Conservation (phyloP, 495 filamentous ascomycete genomes). For the Arthonia radiata region DNA sequence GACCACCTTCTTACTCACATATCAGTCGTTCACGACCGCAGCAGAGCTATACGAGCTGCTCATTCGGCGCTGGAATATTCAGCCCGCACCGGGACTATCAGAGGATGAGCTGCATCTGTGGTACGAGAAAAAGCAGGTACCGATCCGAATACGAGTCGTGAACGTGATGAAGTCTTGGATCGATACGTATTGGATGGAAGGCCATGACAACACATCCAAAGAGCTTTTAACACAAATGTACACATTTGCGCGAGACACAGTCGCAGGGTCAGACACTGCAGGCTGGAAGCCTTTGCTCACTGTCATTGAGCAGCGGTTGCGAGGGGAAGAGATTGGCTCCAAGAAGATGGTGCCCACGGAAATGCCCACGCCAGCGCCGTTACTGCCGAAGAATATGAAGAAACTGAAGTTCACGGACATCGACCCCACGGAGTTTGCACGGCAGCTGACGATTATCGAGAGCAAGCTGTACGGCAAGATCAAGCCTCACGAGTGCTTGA, state of each 20-base stretch:
- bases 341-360: slow-evolving; percentile 40
- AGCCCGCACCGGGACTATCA: slow-evolving; percentile 66
- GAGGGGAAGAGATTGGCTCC: slow-evolving; percentile 64
- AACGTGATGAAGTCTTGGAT: slow-evolving; percentile 98
- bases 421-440: slow-evolving; percentile 81
- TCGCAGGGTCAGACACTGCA: slow-evolving; percentile 77
- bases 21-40: slow-evolving; percentile 80
- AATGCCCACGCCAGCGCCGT: slow-evolving; percentile 56
- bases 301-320: slow-evolving; percentile 64
- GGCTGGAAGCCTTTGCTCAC: slow-evolving; percentile 59
- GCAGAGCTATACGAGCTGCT: slow-evolving; percentile 80
- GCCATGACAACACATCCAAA: slow-evolving; percentile 55
- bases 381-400: slow-evolving; percentile 98
- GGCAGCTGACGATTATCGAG: slow-evolving; percentile 91
- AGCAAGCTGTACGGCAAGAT: slow-evolving; percentile 87
- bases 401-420: slow-evolving; percentile 98
- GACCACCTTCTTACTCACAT: slow-evolving; percentile 91
- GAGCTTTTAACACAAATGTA: slow-evolving; percentile 70
- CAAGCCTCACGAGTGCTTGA: slow-evolving; percentile 80
- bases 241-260: slow-evolving; percentile 71
- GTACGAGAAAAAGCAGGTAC: slow-evolving; percentile 84
- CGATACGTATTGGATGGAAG: slow-evolving; percentile 96
- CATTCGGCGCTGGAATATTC: slow-evolving; percentile 70
- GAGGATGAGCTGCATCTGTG: slow-evolving; percentile 59
- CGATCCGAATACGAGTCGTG: slow-evolving; percentile 82